phyloP scores from a whole-genome alignment of 2,329 filamentous ascomycete genomes.

The Nemania sp. region DNA sequence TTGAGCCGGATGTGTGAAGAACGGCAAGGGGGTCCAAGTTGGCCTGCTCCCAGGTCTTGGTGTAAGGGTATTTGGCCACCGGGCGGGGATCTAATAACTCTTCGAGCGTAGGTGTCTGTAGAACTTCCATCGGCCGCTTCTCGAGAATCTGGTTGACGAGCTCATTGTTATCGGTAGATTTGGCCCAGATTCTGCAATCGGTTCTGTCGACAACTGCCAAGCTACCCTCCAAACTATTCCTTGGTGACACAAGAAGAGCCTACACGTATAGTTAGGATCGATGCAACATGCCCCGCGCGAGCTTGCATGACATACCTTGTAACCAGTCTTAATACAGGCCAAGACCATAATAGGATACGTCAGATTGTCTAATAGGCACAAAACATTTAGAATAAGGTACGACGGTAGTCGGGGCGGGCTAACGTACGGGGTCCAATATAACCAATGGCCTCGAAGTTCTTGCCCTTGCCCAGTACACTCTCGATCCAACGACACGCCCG shows the following conservation, averaged over 20 bases:
- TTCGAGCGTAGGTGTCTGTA: conserved; percentile 40
- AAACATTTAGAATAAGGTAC: conserved; percentile 23
- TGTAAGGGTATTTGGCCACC: conserved; percentile 42
- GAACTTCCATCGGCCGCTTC: conserved; percentile 41
- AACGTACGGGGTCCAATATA: conserved; percentile 44
- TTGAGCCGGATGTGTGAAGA: conserved; percentile 45
- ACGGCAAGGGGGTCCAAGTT: conserved; percentile 41
- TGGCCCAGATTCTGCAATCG: conserved; percentile 42
- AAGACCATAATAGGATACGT: conserved; percentile 43
- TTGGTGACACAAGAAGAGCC: conserved; percentile 43
- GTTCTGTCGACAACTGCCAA: conserved; percentile 42
- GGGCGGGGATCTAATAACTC: conserved; percentile 40
- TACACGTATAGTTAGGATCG: conserved; percentile 18
- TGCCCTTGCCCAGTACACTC: conserved; percentile 37
- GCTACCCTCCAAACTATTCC: conserved; percentile 43
- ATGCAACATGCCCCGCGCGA: not conserved
- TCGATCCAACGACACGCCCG: conserved; percentile 42
- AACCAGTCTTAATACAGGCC: conserved; percentile 44
- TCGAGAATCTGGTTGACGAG: conserved; percentile 42
- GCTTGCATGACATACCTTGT: conserved; percentile 35
- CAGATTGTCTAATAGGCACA: conserved; percentile 37
- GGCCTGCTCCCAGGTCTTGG: conserved; percentile 44
- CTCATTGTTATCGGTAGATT: conserved; percentile 37
- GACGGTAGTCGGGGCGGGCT: not conserved
- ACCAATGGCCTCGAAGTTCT: conserved; percentile 43